A percentile compares a stretch with the other conserved stretches of the same genome.
Conservation (phyloP, 1,139 yeast species). For the Trichomonascaceae sp. region DNA sequence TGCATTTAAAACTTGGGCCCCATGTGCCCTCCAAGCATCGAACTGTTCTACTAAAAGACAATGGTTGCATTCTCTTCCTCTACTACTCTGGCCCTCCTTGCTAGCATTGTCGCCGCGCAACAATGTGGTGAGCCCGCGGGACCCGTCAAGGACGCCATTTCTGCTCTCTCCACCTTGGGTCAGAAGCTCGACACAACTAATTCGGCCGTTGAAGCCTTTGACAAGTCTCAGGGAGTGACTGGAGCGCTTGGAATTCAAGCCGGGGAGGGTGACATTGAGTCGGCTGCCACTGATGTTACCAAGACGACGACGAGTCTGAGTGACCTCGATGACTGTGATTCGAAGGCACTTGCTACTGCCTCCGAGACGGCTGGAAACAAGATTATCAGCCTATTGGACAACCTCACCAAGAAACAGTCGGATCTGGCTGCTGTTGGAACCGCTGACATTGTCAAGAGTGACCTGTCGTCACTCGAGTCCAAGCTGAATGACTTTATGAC, state of each 20-base stretch:
- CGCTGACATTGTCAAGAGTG: slow-evolving; percentile 8
- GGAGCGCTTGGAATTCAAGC: slow-evolving; percentile 11
- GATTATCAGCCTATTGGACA: slow-evolving; percentile 7
- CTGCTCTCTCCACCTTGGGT: not conserved
- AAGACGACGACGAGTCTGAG: slow-evolving; percentile 1
- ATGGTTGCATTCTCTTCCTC: no score
- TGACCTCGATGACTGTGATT: slow-evolving; percentile 1
- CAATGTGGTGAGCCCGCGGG: not conserved
- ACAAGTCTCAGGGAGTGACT: slow-evolving; percentile 8
- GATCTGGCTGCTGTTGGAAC: slow-evolving; percentile 10
- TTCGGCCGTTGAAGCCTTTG: slow-evolving; percentile 8
- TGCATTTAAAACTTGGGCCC: no score
- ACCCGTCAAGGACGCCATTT: not conserved
- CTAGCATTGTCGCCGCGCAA: no score
- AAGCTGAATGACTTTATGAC: slow-evolving; percentile 6
- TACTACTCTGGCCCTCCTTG: no score
- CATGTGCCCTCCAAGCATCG: no score
- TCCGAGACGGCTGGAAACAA: slow-evolving; percentile 6
- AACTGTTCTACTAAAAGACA: no score
- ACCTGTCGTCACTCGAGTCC: slow-evolving; percentile 7
- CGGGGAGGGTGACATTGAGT: slow-evolving; percentile 4
- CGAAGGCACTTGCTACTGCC: slow-evolving; percentile 4
- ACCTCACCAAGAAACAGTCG: slow-evolving; percentile 8
- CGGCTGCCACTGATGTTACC: slow-evolving; percentile 2
- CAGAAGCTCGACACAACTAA: not conserved